These are phyloP conservation scores for Pythium dissimile DNA, from an alignment of 352 stramenopile genomes.

Conservation along the genomic window DNA sequence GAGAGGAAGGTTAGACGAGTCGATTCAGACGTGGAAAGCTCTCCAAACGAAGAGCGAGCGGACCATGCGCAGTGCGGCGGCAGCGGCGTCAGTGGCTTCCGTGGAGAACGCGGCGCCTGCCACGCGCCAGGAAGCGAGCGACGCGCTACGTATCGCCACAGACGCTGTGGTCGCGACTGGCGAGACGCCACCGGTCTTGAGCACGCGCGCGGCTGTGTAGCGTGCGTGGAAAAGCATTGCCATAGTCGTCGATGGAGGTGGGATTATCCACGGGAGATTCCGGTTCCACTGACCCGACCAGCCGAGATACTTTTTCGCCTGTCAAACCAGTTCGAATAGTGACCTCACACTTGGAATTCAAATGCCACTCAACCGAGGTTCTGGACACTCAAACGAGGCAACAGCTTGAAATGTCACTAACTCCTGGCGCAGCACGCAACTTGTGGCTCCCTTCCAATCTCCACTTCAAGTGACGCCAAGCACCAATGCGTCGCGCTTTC, in stretches of 20 bases:
- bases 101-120: conserved; percentile 39
- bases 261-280: no score
- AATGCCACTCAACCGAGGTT: conserved; percentile 8
- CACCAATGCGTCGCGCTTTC: no score
- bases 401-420: conserved; percentile 14
- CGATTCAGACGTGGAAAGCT: no score
- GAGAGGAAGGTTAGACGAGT: no score
- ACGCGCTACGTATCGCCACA: neutral
- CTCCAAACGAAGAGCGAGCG: no score
- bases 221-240: conserved; percentile 39
- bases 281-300: neutral
- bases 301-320: conserved; percentile 10
- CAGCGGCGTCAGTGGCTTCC: conserved; percentile 66
- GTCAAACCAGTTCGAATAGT: conserved; percentile 8
- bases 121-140: conserved; percentile 1
- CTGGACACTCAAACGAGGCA: neutral
- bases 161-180: no score
- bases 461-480: no score
- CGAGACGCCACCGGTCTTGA: conserved; percentile 1
- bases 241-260: neutral
- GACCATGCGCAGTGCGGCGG: conserved; percentile 71
- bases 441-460: no score
- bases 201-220: neutral
- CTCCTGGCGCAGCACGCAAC: no score
- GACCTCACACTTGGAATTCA: neutral